Conservation (phyloP, 176 grass and related monocot species). For the Phyllostachys edulis region DNA sequence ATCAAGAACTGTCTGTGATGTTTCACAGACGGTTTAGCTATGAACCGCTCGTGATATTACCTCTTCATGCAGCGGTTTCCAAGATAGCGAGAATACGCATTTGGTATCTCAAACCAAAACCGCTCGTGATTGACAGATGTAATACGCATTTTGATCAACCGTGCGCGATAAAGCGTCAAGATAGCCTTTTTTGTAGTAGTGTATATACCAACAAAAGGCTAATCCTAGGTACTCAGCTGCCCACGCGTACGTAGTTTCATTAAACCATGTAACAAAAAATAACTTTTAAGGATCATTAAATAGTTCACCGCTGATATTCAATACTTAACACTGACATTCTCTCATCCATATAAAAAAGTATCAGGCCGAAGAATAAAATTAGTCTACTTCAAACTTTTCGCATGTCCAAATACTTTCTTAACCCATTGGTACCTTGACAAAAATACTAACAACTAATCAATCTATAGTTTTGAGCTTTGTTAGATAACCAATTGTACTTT, state of each 20-base stretch:
- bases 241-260: background rate
- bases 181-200: too few relatives aligned
- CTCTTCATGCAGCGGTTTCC: too few relatives aligned
- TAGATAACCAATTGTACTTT: background rate
- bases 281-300: background rate
- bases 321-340: background rate
- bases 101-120: too few relatives aligned
- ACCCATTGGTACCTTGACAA: background rate
- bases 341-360: background rate
- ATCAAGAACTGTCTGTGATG: too few relatives aligned
- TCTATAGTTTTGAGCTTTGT: background rate
- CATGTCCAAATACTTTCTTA: background rate
- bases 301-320: background rate
- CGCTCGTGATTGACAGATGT: too few relatives aligned
- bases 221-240: background rate
- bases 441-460: background rate
- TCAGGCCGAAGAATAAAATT: background rate
- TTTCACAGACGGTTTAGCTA: too few relatives aligned
- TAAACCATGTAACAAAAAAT: background rate
- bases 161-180: too few relatives aligned
- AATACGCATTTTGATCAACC: too few relatives aligned
- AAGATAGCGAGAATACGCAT: too few relatives aligned
- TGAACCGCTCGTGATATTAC: too few relatives aligned
- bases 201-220: too few relatives aligned
- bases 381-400: background rate